phyloP scores from a whole-genome alignment of 495 filamentous ascomycete species.

The Penicillium bialowiezense region DNA sequence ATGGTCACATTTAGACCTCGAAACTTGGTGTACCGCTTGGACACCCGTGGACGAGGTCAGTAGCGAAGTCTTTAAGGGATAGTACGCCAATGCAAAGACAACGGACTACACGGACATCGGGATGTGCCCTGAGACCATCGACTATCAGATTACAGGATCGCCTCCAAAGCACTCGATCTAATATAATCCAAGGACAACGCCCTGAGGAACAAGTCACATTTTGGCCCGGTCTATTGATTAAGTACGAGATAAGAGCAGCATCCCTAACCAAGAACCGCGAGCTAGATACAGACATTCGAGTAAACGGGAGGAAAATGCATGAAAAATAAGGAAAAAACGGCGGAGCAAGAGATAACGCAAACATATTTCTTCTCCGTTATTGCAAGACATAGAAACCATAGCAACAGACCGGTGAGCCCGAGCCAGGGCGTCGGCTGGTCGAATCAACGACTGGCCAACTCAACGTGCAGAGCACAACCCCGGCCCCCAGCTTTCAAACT shows the following conservation, averaged over 20 bases:
- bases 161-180: constrained; percentile 19
- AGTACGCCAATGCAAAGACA: no score
- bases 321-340: constrained; percentile 36
- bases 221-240: constrained; percentile 44
- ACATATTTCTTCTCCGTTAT: constrained; percentile 44
- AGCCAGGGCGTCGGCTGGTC: constrained; percentile 1
- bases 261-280: constrained; percentile 45
- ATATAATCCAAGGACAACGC: constrained; percentile 24
- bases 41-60: no score
- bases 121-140: no score
- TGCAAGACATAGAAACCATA: constrained; percentile 44
- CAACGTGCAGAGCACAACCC: constrained; percentile 15
- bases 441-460: constrained; percentile 14
- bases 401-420: constrained; percentile 8
- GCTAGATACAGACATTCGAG: constrained; percentile 34
- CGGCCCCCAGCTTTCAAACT: constrained; percentile 14
- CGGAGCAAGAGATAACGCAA: constrained; percentile 39
- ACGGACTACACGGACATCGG: no score
- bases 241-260: constrained; percentile 35
- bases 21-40: no score
- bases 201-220: constrained; percentile 43
- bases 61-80: no score
- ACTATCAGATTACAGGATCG: no score
- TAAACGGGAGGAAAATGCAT: constrained; percentile 22
- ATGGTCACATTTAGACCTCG: no score